These are phyloP conservation scores for Heliosperma pusillum DNA, from an alignment of 148 eudicot species.

Conservation along the genomic window DNA sequence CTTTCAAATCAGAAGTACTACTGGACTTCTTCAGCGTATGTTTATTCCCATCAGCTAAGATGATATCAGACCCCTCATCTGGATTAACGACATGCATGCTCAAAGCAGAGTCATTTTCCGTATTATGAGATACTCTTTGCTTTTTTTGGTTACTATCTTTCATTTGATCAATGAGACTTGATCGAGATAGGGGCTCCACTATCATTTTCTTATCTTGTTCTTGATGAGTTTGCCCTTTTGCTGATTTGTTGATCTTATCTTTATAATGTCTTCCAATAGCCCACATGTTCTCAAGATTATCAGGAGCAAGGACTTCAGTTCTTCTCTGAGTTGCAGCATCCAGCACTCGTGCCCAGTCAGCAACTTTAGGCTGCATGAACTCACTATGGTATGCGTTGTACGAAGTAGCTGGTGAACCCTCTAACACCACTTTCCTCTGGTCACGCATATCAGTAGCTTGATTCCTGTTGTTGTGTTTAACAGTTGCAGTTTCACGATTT, in stretches of 20 bases:
- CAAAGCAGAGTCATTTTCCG: constrained; percentile 27
- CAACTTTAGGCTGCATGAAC: constrained; percentile 45
- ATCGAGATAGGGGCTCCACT: constrained; percentile 32
- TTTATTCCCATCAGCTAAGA: constrained; percentile 33
- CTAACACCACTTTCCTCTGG: constrained; percentile 26
- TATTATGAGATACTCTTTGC: constrained; percentile 23
- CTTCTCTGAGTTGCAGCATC: constrained; percentile 96
- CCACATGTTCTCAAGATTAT: constrained; percentile 98
- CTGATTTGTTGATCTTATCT: constrained; percentile 55
- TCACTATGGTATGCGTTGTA: constrained; percentile 32
- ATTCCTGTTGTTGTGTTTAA: constrained; percentile 28
- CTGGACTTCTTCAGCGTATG: constrained; percentile 63
- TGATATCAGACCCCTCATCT: constrained; percentile 25
- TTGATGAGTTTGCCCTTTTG: constrained; percentile 34
- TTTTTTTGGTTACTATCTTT: constrained; percentile 28
- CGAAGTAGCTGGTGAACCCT: constrained; percentile 36
- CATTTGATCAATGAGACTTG: constrained; percentile 26
- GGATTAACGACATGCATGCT: constrained; percentile 25
- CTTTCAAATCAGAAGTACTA: constrained; percentile 71
- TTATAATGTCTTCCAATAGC: constrained; percentile 86
- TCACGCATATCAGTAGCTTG: constrained; percentile 35
- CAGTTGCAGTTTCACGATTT: constrained; percentile 28
- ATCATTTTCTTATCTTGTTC: constrained; percentile 33
- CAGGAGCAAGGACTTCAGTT: constrained; percentile 93
- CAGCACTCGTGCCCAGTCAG: constrained; percentile 81